These are phyloP conservation scores for Zasmidium citrigriseum DNA, from an alignment of 2,329 filamentous ascomycete species.

Conservation along the genomic window DNA sequence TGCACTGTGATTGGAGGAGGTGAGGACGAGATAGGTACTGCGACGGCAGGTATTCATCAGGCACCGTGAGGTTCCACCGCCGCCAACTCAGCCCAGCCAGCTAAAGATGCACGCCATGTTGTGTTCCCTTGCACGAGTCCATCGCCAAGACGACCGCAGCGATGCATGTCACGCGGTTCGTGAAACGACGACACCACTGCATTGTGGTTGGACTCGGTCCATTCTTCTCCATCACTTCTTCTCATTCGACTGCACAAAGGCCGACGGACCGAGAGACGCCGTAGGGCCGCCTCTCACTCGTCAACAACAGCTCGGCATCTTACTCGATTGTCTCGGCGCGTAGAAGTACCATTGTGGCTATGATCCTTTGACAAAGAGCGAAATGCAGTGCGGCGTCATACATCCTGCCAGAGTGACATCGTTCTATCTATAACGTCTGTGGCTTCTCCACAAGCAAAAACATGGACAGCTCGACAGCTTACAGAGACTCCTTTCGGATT, in stretches of 20 bases:
- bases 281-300: background rate
- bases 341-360: no score
- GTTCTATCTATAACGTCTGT: background rate
- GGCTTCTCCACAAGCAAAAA: background rate
- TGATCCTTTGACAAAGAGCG: background rate
- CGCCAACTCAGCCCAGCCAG: background rate
- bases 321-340: no score
- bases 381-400: background rate
- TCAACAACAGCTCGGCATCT: no score
- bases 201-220: no score
- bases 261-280: background rate
- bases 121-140: conserved; percentile 1
- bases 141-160: conserved; percentile 8
- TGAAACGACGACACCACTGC: background rate
- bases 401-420: background rate
- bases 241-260: background rate
- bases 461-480: background rate
- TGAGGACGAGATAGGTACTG: background rate
- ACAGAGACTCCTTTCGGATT: background rate
- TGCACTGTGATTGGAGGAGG: background rate
- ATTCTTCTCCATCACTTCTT: no score
- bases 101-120: background rate
- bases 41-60: background rate
- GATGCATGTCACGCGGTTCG: background rate
- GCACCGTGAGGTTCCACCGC: background rate